A percentile compares a stretch with the other conserved stretches of the same genome.
Conservation (phyloP, 495 filamentous ascomycete species). For the Penicillium paxilli region DNA sequence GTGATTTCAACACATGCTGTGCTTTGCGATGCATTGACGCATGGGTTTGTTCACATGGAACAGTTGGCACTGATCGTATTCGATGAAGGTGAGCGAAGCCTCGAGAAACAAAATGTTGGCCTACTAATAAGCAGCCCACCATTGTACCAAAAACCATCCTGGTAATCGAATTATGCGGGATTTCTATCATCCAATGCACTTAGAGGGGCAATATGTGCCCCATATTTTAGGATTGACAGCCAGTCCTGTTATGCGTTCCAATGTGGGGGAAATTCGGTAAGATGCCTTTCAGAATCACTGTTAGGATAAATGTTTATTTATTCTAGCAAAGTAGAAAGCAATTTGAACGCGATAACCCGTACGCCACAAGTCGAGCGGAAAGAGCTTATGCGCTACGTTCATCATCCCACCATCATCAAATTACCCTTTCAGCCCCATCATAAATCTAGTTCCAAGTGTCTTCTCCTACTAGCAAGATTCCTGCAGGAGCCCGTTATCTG, state of each 20-base stretch:
- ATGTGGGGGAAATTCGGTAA: neutral
- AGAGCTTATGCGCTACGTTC: no score
- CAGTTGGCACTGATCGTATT: conserved; percentile 72
- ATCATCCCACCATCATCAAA: no score
- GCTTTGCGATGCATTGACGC: conserved; percentile 71
- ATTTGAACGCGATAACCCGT: no score
- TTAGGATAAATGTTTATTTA: no score
- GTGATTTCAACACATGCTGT: conserved; percentile 79
- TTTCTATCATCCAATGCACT: conserved; percentile 55
- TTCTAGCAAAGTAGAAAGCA: no score
- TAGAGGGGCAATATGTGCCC: neutral
- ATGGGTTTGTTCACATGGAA: conserved; percentile 71
- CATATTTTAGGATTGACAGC: neutral
- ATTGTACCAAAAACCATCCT: conserved; percentile 48
- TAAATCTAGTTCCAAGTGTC: no score
- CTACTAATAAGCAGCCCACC: conserved; percentile 15
- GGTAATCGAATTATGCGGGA: conserved; percentile 72
- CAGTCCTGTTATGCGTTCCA: neutral
- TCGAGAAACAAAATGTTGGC: neutral
- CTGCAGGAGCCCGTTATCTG: no score
- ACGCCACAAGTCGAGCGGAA: no score
- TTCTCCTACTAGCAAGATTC: no score
- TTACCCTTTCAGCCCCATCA: no score
- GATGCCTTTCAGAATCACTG: no score
- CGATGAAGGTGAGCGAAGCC: conserved; percentile 70